phyloP scores from a whole-genome alignment of 441 rosid genomes.

The Adansonia rubrostipa region DNA sequence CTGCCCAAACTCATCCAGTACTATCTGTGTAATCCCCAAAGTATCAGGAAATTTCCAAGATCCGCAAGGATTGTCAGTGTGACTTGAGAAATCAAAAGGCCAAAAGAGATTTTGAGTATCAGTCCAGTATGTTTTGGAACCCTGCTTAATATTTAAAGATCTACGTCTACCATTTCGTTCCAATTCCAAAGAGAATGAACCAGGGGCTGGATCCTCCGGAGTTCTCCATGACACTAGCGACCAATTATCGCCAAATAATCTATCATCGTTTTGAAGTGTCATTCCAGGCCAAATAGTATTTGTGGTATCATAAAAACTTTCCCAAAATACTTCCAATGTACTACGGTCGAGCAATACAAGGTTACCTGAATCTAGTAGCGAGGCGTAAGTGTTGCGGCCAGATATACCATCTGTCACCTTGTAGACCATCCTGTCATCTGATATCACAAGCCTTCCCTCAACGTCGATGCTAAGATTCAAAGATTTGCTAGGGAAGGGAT shows the following conservation, averaged over 20 bases:
- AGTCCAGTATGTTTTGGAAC: slow-evolving; percentile 3
- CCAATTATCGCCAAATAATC: not conserved
- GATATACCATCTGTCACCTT: not conserved
- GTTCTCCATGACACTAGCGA: not conserved
- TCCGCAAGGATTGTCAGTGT: not conserved
- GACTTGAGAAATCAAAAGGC: not conserved
- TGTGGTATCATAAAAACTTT: not conserved
- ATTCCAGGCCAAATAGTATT: not conserved
- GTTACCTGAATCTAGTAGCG: slow-evolving; percentile 3
- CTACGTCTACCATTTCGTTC: not conserved
- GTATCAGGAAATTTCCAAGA: not conserved
- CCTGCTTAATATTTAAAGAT: not conserved
- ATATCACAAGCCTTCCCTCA: not conserved
- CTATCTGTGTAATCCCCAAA: not conserved
- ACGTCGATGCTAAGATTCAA: not conserved
- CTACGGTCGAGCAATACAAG: not conserved
- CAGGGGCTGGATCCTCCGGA: not conserved
- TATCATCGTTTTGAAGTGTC: not conserved
- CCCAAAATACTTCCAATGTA: not conserved
- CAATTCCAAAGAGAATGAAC: not conserved
- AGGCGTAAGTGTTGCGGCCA: not conserved
- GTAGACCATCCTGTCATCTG: not conserved
- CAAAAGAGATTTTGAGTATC: not conserved
- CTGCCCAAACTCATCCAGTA: slow-evolving; percentile 16
- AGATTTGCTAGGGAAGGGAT: not conserved